Conservation (phyloP, 106 monocot genomes). For the Platanthera guangdongensis region DNA sequence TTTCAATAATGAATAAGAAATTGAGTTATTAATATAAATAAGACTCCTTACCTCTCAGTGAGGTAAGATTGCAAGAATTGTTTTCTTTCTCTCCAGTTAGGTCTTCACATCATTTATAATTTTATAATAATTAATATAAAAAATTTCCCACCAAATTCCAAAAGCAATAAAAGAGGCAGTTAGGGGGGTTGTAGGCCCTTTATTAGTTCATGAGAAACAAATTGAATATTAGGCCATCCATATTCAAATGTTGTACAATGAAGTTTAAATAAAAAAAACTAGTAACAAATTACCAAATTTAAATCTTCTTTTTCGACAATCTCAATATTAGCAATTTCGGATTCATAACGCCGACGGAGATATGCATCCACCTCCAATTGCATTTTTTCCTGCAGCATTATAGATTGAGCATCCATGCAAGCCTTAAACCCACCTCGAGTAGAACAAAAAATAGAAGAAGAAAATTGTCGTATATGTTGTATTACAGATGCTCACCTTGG, state of each 20-base stretch:
- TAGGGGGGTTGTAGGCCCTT: neutral
- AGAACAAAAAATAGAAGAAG: neutral
- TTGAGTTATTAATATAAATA: no score
- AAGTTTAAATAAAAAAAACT: neutral
- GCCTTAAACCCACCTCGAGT: neutral
- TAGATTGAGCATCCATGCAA: neutral
- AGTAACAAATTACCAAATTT: conserved; percentile 40
- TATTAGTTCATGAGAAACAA: neutral
- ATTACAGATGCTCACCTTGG: conserved; percentile 44
- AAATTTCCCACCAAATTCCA: no score
- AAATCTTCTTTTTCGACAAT: conserved; percentile 87
- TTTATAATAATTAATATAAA: no score
- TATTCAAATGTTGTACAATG: neutral
- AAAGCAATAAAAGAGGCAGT: neutral
- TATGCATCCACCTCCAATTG: conserved; percentile 78
- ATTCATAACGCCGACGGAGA: conserved; percentile 78
- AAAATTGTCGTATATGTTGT: neutral
- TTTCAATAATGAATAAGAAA: no score
- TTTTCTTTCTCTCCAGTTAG: no score
- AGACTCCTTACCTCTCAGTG: no score
- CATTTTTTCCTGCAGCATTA: conserved; percentile 56
- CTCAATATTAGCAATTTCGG: conserved; percentile 62
- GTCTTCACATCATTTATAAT: no score
- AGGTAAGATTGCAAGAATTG: no score
- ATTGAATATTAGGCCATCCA: neutral